Evolutionary conservation across 345 rosid species (phyloP).

Genomic region (Eucalyptus regnans): DNA sequence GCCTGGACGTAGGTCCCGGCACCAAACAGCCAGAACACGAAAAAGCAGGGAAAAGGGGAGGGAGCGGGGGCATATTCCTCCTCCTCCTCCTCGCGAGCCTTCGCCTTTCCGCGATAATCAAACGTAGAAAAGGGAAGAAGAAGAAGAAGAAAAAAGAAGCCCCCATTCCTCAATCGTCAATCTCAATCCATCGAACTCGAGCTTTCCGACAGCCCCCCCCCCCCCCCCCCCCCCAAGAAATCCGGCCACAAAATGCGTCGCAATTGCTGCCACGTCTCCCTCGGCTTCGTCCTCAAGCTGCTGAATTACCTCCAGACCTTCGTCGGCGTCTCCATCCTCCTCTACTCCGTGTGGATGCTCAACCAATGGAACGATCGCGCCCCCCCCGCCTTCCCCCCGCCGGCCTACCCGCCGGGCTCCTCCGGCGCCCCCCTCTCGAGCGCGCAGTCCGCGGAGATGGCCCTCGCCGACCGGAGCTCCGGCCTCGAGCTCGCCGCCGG

Average conservation of each 20-base stretch:
- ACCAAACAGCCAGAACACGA: background rate
- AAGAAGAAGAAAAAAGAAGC: background rate
- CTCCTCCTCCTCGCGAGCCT: background rate
- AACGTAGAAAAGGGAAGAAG: no score
- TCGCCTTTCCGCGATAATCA: background rate
- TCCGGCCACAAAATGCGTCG: conserved; percentile 26
- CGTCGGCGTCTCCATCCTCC: conserved; percentile 45
- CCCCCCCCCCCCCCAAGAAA: no score
- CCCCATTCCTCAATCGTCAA: background rate
- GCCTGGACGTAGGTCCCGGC: background rate
- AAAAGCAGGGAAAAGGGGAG: background rate
- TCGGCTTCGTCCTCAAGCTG: conserved; percentile 51
- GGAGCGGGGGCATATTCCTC: background rate
- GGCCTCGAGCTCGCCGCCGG: conserved; percentile 13
- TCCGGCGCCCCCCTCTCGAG: background rate
- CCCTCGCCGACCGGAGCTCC: background rate
- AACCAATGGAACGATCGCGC: conserved; percentile 53
- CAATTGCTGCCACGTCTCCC: conserved; percentile 61
- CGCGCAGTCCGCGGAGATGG: background rate
- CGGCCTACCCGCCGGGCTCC: conserved; percentile 33
- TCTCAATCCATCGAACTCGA: background rate
- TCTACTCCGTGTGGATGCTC: conserved; percentile 88
- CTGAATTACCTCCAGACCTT: conserved; percentile 66
- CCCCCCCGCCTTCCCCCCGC: conserved; percentile 24
- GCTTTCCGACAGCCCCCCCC: background rate